phyloP scores from a whole-genome alignment of 306 rosid species.

The Cajanus cajan region DNA sequence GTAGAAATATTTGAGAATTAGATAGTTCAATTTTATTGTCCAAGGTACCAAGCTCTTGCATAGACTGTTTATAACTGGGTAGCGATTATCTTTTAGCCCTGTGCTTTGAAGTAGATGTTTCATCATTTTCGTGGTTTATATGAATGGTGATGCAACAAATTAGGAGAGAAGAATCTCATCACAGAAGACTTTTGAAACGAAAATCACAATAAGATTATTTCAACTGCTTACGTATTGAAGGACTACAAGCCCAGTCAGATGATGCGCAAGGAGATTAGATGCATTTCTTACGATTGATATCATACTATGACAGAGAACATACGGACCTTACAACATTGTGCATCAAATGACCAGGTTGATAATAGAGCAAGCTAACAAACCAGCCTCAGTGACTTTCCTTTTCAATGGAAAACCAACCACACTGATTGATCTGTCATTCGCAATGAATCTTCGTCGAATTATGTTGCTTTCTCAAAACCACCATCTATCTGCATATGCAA shows the following conservation, averaged over 20 bases:
- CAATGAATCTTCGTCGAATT: constrained; percentile 17
- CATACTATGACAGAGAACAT: constrained; percentile 33
- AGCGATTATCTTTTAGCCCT: too few species aligned
- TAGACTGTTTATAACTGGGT: too few species aligned
- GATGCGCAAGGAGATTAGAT: constrained; percentile 33
- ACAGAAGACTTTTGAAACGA: neutral
- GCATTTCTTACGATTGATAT: constrained; percentile 38
- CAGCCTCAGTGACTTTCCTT: neutral
- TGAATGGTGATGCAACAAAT: constrained; percentile 11
- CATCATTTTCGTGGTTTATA: neutral
- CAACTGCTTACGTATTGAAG: constrained; percentile 20
- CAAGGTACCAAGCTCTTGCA: too few species aligned
- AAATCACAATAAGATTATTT: constrained; percentile 33
- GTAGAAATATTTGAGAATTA: too few species aligned
- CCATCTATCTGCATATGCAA: constrained; percentile 89
- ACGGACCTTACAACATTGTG: constrained; percentile 29
- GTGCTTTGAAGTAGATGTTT: too few species aligned
- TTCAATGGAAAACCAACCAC: constrained; percentile 29
- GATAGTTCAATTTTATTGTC: too few species aligned
- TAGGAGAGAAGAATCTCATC: constrained; percentile 12
- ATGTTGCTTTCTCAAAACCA: constrained; percentile 65
- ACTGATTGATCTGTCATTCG: constrained; percentile 16
- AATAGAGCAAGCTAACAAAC: constrained; percentile 29
- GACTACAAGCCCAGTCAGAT: constrained; percentile 23
- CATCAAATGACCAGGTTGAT: constrained; percentile 41